A percentile compares a stretch with the other conserved stretches of the same genome.
phyloP scores from a whole-genome alignment of 768 basidiomycete species.

The Mycena capillaripes region DNA sequence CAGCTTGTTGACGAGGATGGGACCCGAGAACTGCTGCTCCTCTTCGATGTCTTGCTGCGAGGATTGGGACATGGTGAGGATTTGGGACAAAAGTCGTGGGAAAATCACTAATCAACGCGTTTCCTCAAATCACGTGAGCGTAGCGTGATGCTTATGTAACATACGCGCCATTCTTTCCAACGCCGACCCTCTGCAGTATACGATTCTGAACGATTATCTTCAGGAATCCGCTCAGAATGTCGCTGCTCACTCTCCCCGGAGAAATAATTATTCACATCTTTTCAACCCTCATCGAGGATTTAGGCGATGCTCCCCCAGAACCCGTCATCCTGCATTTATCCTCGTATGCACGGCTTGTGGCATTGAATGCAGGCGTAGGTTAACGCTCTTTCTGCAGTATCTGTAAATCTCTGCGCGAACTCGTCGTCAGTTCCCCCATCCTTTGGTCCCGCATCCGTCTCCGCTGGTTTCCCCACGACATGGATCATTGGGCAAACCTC shows the following conservation, averaged over 20 bases:
- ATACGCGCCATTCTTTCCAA: too few relatives aligned
- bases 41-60: slow-evolving; percentile 64
- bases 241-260: slow-evolving; percentile 19
- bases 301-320: not conserved
- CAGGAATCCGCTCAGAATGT: too few relatives aligned
- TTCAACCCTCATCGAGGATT: not conserved
- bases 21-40: slow-evolving; percentile 77
- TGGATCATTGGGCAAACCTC: slow-evolving; percentile 21
- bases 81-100: not conserved
- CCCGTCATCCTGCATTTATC: slow-evolving; percentile 13
- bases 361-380: slow-evolving; percentile 11
- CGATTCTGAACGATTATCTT: too few relatives aligned
- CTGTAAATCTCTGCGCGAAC: slow-evolving; percentile 44
- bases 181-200: too few relatives aligned
- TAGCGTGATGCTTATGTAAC: too few relatives aligned
- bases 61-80: slow-evolving; percentile 66
- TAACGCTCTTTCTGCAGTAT: slow-evolving; percentile 41
- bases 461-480: slow-evolving; percentile 9
- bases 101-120: not conserved
- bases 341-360: slow-evolving; percentile 10
- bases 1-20: slow-evolving; percentile 86
- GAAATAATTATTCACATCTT: slow-evolving; percentile 34
- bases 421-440: slow-evolving; percentile 42
- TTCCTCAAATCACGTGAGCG: not conserved
- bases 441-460: slow-evolving; percentile 48